Evolutionary conservation across 2,329 filamentous ascomycete genomes (phyloP), one percentile per base, ranked within the genome.

Genomic region (Sodiomyces alkalinus): DNA sequence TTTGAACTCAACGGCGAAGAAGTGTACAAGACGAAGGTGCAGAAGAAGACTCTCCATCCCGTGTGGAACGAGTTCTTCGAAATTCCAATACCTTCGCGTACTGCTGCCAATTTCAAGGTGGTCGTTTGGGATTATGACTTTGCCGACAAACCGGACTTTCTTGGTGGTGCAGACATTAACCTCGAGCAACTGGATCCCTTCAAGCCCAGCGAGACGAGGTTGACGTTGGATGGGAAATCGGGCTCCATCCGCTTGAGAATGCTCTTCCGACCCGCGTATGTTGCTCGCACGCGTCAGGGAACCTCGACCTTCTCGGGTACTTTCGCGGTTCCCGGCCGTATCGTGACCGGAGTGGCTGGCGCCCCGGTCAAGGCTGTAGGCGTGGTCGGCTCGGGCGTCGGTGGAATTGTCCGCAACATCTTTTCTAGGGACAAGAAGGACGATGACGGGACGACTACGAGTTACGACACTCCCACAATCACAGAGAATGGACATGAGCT

Each of bases 11-110:
- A 92, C 44, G 86, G 79, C 26, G 75, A 83, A 44, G 80, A 92
- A 32, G 69, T 96, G 1, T 85, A 82, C 71, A 98, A 96, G 66
- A 92, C 86, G 24, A 92, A 94, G 57, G 75, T 77, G 2, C 77
- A 87, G 50, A 98, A 96, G 70, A 98, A 98, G 68, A 96, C 90
- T 0, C 67, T 98, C 4, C 76, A 90, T 41, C 90, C 90, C 1
- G 69, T 74, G 1, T 98, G 92, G 92, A 96, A 96, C 47, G 90
- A 98, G 48, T 86, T 74, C 51, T 98, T 98, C 45, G 86, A 94
- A 51, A 65, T 82, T 1, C 63, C 74, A 1, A 61, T 98, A 29
- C 74, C 81, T 12, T 92, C 85, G 10, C 70, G 90, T 33, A 93
- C 85, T 11, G 83, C 68, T 0, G 80, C 86, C 20, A 71, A 90